Conservation (phyloP, 1,139 yeast genomes). For the Meyerozyma guilliermondii region DNA sequence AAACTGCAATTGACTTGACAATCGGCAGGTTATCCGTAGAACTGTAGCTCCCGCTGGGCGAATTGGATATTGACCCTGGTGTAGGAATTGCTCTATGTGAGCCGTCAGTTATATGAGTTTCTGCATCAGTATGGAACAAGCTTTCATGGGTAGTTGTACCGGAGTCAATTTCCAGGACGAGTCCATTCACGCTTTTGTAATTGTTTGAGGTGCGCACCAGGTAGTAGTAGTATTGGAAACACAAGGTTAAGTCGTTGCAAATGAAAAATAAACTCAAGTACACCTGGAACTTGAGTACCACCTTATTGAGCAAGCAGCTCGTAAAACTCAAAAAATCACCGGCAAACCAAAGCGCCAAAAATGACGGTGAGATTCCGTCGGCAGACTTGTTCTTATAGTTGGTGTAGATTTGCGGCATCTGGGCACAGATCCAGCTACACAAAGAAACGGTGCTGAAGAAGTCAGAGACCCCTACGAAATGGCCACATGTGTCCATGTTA, state of each 20-base stretch:
- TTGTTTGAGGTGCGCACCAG: constrained; percentile 29
- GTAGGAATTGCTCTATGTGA: background rate
- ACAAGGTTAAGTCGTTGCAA: constrained; percentile 63
- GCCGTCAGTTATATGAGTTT: background rate
- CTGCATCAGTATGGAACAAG: background rate
- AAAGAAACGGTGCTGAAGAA: constrained; percentile 32
- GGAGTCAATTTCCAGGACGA: background rate
- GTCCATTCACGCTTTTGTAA: background rate
- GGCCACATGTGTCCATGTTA: background rate
- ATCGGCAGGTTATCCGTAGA: constrained; percentile 12
- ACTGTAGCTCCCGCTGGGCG: constrained; percentile 20
- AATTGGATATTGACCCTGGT: constrained; percentile 6
- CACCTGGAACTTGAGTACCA: constrained; percentile 68
- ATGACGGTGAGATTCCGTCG: constrained; percentile 78
- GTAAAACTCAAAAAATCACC: constrained; percentile 81
- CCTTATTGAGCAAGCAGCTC: constrained; percentile 76
- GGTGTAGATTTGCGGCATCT: constrained; percentile 77
- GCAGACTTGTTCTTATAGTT: constrained; percentile 77
- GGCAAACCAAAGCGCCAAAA: constrained; percentile 70
- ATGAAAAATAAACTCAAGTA: constrained; percentile 72
- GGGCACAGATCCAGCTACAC: constrained; percentile 75
- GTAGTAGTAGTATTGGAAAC: constrained; percentile 77
- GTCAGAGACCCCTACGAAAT: constrained; percentile 17
- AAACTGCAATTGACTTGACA: background rate
- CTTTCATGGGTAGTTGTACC: background rate